These are phyloP conservation scores for Saussurea involucrata DNA, from an alignment of 129 eudicot species.

Conservation along the genomic window DNA sequence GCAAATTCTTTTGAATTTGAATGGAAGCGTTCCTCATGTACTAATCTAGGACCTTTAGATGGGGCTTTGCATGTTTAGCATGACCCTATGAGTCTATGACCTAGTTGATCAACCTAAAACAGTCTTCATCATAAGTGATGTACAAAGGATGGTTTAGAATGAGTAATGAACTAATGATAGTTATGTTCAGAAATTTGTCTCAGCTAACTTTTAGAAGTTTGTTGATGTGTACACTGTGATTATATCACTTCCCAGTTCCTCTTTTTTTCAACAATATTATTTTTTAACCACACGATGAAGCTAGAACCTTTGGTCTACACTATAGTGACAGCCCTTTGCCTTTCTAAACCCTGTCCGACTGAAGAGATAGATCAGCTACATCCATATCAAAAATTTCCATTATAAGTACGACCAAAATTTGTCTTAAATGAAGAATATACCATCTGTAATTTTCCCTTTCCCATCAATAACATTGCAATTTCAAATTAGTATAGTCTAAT, in stretches of 20 bases:
- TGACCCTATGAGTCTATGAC: not conserved
- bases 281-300: not conserved
- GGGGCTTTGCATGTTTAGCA: not conserved
- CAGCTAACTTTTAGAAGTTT: not conserved
- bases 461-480: not conserved
- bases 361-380: slow-evolving; percentile 1
- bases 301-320: slow-evolving; percentile 6
- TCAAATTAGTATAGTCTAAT: not conserved
- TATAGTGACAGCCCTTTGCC: slow-evolving; percentile 3
- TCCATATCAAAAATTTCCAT: not conserved
- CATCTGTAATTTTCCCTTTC: slow-evolving; percentile 1
- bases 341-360: not conserved
- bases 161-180: not conserved
- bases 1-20: not conserved
- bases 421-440: slow-evolving; percentile 6
- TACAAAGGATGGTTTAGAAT: not conserved
- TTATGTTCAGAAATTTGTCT: not conserved
- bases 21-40: not conserved
- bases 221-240: not conserved
- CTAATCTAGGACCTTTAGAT: not conserved
- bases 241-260: too few species aligned
- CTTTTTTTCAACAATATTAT: not conserved
- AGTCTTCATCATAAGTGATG: not conserved
- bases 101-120: not conserved
- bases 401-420: not conserved